phyloP scores from a whole-genome alignment of 345 rosid species.

The Trapa bicornis region DNA sequence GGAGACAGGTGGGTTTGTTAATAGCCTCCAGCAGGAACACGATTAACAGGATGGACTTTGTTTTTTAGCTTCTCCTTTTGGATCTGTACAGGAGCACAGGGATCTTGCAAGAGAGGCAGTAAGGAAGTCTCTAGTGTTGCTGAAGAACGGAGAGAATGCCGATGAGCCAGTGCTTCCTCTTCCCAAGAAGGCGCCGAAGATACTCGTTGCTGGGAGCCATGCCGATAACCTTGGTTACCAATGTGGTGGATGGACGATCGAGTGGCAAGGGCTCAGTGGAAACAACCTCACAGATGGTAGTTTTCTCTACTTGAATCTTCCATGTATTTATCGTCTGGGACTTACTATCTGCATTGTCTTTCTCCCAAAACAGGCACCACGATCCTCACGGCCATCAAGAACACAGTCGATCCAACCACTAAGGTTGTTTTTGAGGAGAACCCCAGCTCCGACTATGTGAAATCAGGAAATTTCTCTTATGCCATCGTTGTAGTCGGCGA shows the following conservation, averaged over 20 bases:
- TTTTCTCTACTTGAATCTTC: background rate
- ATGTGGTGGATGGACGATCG: conserved; percentile 62
- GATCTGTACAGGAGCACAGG: conserved; percentile 36
- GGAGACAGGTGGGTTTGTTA: conserved; percentile 23
- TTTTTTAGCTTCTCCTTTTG: background rate
- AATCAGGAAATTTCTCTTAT: conserved; percentile 27
- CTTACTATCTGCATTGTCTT: background rate
- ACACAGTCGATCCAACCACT: conserved; percentile 39
- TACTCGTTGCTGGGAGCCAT: conserved; percentile 46
- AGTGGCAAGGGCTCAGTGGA: conserved; percentile 47
- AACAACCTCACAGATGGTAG: conserved; percentile 33
- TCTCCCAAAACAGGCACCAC: conserved; percentile 38
- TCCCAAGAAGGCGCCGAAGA: conserved; percentile 29
- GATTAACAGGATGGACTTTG: background rate
- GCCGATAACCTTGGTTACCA: conserved; percentile 49
- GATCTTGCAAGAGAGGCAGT: conserved; percentile 64
- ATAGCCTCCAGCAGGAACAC: background rate
- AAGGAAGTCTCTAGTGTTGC: conserved; percentile 50
- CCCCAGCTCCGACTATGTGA: conserved; percentile 24
- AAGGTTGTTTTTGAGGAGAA: conserved; percentile 36
- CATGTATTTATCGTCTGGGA: background rate
- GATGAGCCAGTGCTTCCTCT: conserved; percentile 40
- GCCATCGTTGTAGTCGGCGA: conserved; percentile 57
- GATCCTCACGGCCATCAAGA: conserved; percentile 43
- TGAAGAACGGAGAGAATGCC: conserved; percentile 37